Percentiles rank a stretch among this genome's conserved stretches.
Conservation (phyloP, 2,329 filamentous ascomycete genomes). For the Trichophyton benhamiae region DNA sequence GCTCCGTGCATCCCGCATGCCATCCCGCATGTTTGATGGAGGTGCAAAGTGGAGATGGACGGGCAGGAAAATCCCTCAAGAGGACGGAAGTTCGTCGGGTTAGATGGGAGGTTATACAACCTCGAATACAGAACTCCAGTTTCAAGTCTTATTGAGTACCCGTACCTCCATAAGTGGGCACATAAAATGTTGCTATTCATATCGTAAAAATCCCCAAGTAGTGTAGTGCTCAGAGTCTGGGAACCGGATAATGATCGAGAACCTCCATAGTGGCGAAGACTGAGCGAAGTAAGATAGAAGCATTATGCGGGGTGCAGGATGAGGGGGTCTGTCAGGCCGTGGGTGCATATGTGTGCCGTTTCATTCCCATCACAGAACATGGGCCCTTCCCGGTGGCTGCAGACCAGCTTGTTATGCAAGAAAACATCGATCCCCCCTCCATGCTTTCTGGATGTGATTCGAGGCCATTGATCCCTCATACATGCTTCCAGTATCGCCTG, state of each 20-base stretch:
- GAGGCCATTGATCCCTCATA: not conserved
- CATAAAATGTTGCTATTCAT: not conserved
- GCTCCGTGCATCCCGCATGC: not conserved
- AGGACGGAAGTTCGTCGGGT: not conserved
- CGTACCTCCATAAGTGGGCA: not conserved
- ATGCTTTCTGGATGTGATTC: not conserved
- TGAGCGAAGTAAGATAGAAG: not conserved
- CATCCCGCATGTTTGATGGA: not conserved
- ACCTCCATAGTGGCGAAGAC: not conserved
- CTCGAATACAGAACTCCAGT: not conserved
- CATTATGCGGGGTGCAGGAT: not conserved
- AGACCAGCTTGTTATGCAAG: not conserved
- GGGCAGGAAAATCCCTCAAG: not conserved
- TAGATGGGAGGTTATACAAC: not conserved
- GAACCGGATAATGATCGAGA: not conserved
- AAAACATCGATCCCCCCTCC: not conserved
- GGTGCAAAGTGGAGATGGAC: not conserved
- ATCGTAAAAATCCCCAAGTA: not conserved
- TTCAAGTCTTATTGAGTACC: not conserved
- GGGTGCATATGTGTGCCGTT: conserved; percentile 1
- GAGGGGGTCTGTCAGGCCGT: not conserved
- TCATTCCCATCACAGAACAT: not conserved
- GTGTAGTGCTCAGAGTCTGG: not conserved
- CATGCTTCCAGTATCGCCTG: not conserved
- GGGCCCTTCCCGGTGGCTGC: not conserved